These are phyloP conservation scores for Saccharomycopsis phalli DNA, from an alignment of 1,139 yeast species.

Conservation along the genomic window DNA sequence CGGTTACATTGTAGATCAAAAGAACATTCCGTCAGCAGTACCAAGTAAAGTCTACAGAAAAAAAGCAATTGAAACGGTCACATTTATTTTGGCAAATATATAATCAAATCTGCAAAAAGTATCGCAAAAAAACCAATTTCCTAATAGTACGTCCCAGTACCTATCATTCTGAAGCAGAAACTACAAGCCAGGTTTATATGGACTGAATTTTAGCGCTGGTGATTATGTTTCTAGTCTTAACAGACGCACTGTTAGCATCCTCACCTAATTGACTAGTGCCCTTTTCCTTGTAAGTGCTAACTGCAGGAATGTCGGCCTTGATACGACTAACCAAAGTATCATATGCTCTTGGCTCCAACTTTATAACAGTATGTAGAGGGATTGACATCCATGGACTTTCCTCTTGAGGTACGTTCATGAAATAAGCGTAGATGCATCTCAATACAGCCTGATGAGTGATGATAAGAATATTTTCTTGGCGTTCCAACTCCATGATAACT, in stretches of 20 bases:
- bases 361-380: conserved; percentile 89
- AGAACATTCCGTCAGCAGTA: too few species aligned
- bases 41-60: too few species aligned
- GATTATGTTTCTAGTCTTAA: conserved; percentile 27
- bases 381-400: conserved; percentile 99
- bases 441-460: conserved; percentile 97
- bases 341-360: conserved; percentile 89
- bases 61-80: too few species aligned
- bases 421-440: conserved; percentile 93
- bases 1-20: too few species aligned
- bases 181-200: conserved; percentile 1
- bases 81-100: too few species aligned
- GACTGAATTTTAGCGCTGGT: conserved; percentile 27
- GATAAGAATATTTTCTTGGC: conserved; percentile 90
- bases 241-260: conserved; percentile 24
- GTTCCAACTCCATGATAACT: conserved; percentile 93
- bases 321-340: conserved; percentile 81
- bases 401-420: conserved; percentile 97
- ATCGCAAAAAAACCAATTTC: too few species aligned
- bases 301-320: conserved; percentile 96
- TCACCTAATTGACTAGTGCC: conserved; percentile 82
- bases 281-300: conserved; percentile 88
- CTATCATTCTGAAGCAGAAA: too few species aligned
- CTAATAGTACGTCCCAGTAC: too few species aligned
- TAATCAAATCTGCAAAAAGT: too few species aligned